Evolutionary conservation across 805 yeast species (phyloP).

Genomic region (Hanseniaspora nectarophila): DNA sequence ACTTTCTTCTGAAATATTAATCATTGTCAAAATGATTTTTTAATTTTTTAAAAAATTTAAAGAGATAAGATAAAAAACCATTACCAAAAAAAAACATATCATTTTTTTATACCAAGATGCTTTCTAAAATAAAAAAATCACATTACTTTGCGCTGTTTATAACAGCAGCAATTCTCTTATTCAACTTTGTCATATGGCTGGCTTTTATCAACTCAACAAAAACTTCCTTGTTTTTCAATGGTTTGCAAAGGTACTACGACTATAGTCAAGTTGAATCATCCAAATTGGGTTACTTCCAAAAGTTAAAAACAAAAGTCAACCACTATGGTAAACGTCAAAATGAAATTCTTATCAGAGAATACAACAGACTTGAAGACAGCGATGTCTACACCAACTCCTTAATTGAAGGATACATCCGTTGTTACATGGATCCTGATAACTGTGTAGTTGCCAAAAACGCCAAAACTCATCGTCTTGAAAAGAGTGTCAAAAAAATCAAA

Average conservation of each 20-base stretch:
- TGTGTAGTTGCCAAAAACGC: not conserved
- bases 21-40: too few relatives aligned
- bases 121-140: not conserved
- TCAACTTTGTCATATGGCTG: not conserved
- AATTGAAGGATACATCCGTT: constrained; percentile 6
- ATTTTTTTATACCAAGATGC: not conserved
- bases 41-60: too few relatives aligned
- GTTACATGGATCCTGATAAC: not conserved
- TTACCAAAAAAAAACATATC: too few relatives aligned
- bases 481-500: not conserved
- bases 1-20: too few relatives aligned
- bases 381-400: constrained; percentile 12
- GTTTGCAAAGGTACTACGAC: constrained; percentile 8
- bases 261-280: constrained; percentile 3
- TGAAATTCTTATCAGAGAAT: constrained; percentile 6
- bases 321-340: not conserved
- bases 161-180: not conserved
- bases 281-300: not conserved
- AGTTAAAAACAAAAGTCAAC: not conserved
- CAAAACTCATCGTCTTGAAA: not conserved
- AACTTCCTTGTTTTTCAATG: not conserved
- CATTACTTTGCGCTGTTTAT: not conserved
- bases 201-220: not conserved
- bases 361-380: constrained; percentile 9
- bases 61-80: too few relatives aligned